Evolutionary conservation across 495 filamentous ascomycete genomes (phyloP).

Genomic region (Aspergillus diversus): DNA sequence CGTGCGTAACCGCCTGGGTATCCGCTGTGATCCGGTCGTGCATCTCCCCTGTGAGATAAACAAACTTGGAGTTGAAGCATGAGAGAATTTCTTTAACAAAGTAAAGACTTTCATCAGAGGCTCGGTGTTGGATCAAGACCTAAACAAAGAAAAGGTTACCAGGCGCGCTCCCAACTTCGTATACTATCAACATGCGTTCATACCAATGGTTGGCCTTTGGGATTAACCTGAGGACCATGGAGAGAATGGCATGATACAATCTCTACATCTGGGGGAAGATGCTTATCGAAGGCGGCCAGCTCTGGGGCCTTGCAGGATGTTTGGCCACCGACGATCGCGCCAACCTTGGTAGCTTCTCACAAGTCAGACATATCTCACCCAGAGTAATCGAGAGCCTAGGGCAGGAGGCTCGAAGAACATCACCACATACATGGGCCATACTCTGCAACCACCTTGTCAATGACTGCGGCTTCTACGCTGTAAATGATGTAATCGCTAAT

Average conservation of each 20-base stretch:
- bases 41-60: constrained; percentile 80
- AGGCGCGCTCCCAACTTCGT: constrained; percentile 3
- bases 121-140: constrained; percentile 90
- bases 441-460: constrained; percentile 78
- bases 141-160: constrained; percentile 34
- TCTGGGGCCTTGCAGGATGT: constrained; percentile 98
- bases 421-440: constrained; percentile 86
- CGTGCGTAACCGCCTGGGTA: constrained; percentile 97
- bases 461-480: constrained; percentile 90
- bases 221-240: constrained; percentile 89
- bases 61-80: constrained; percentile 79
- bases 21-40: constrained; percentile 98
- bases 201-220: constrained; percentile 84
- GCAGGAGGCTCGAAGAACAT: background rate
- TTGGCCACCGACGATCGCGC: constrained; percentile 94
- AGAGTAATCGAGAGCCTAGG: too few species aligned
- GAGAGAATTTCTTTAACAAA: constrained; percentile 80
- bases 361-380: constrained; percentile 32
- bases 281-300: constrained; percentile 86
- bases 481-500: constrained; percentile 97
- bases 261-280: constrained; percentile 86
- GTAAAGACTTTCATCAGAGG: constrained; percentile 71
- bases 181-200: constrained; percentile 15
- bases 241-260: constrained; percentile 97
- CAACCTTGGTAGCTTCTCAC: constrained; percentile 80